These are phyloP conservation scores for Barnettozyma pratensis DNA, from an alignment of 805 yeast species.

Conservation along the genomic window DNA sequence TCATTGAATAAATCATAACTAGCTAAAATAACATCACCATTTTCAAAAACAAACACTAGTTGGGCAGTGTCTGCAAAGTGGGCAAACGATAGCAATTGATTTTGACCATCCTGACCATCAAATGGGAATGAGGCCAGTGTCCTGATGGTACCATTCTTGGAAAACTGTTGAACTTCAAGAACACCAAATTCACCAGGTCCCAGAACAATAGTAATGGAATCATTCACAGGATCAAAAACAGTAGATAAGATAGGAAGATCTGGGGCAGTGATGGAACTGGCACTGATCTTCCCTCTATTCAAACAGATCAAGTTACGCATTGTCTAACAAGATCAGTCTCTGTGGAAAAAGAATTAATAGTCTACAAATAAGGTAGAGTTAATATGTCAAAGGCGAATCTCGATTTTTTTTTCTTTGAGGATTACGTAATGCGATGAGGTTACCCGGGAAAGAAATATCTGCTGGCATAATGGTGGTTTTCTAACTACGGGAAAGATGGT, in stretches of 20 bases:
- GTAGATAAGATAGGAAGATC: constrained; percentile 52
- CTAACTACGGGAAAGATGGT: too few relatives aligned
- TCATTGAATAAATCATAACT: constrained; percentile 45
- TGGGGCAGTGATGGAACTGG: constrained; percentile 56
- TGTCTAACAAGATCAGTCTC: neutral
- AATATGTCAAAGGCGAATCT: neutral
- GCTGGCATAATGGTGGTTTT: neutral
- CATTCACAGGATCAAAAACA: constrained; percentile 68
- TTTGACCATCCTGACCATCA: constrained; percentile 28
- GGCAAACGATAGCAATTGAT: constrained; percentile 45
- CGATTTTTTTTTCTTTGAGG: neutral
- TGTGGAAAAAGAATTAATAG: too few relatives aligned
- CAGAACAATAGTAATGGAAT: constrained; percentile 63
- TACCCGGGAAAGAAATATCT: neutral
- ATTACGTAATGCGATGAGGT: constrained; percentile 3
- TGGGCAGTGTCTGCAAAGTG: constrained; percentile 71
- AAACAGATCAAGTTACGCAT: constrained; percentile 49
- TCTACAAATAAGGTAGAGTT: neutral
- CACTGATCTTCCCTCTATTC: constrained; percentile 48
- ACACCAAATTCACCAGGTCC: constrained; percentile 48
- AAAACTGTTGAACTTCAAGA: constrained; percentile 73
- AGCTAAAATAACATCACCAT: constrained; percentile 73
- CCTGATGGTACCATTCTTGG: constrained; percentile 54
- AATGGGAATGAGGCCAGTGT: constrained; percentile 57
- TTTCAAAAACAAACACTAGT: constrained; percentile 57